Base-by-base conservation (phyloP, 129 eudicot genomes). In the Flaveria trinervia region DNA sequence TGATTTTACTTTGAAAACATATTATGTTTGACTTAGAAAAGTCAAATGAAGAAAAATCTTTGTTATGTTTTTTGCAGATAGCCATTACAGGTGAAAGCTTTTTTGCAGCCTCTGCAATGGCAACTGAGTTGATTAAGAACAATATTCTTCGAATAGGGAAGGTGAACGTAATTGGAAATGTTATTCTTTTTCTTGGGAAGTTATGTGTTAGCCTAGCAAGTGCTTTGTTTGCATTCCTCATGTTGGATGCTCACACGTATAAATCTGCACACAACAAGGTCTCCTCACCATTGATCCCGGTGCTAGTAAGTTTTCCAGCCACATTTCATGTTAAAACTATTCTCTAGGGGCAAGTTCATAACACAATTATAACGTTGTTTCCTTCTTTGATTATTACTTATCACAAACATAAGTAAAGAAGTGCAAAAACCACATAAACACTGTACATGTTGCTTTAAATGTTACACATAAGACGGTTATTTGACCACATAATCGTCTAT, bases 141-240 rank as follows among this genome's bases (percentile, higher is more conserved):
- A 94, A 94, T 78, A 91, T 94, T 48, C 89, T 91, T 36, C 85
- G 97, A 75, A 94, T 94, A 49, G 99, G 99, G 84, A 94, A 88
- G 73, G 99, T 94, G 83, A 91, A 94, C 71, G 97, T 94, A 49
- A 89, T 91, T 64, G 99, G 99, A 48, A 96, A 94, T 25, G 93
- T 94, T 77, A 86, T 91, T 67, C 90, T 94, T 48, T 91, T 86
- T 44, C 90, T 91, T n/a, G 99, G 97, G 55, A 94, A 94, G 83
- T 82, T 94, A 20, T 91, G 99, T 44, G 94, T 94, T 26, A 89
- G 99, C 85, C 90, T 94, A 13, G 87, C 88, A 3, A 89, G 98
- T 79, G 93, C 96, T 17, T 80, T 94, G 26, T 91, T 94, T 52
- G 93, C 93, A 4, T 93, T 91, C 69, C 93, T 93, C 39, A 89